These are phyloP conservation scores for Diaporthe amygdali DNA, from an alignment of 2,329 filamentous ascomycete genomes.

Conservation along the genomic window DNA sequence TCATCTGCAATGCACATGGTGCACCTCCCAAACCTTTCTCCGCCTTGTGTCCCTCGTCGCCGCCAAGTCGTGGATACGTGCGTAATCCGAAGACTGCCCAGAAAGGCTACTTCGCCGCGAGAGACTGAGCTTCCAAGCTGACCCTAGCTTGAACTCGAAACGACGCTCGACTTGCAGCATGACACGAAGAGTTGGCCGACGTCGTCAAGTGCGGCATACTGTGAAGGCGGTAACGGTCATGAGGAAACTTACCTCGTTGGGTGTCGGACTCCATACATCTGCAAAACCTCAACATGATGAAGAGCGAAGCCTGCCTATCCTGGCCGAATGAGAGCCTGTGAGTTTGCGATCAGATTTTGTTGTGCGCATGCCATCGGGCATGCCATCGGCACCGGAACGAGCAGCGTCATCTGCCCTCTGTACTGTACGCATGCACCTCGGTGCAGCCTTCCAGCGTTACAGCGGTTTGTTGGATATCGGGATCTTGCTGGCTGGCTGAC, in stretches of 20 bases:
- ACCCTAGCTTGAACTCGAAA: slow-evolving; percentile 19
- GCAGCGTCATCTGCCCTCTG: background rate
- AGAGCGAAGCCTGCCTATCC: background rate
- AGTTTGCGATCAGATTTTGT: background rate
- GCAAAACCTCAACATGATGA: background rate
- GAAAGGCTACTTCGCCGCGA: slow-evolving; percentile 7
- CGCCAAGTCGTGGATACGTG: slow-evolving; percentile 1
- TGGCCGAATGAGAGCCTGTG: background rate
- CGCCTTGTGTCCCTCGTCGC: background rate
- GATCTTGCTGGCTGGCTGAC: slow-evolving; percentile 3
- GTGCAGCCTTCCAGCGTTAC: background rate
- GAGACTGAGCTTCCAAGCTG: background rate
- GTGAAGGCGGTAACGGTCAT: background rate
- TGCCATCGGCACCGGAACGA: background rate
- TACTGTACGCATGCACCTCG: background rate
- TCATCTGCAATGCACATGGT: slow-evolving; percentile 8
- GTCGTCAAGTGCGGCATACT: slow-evolving; percentile 8
- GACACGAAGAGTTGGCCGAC: slow-evolving; percentile 10
- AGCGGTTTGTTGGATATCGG: background rate
- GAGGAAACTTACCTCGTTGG: background rate
- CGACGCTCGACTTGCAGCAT: slow-evolving; percentile 6
- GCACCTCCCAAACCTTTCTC: slow-evolving; percentile 9
- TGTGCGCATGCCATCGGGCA: background rate
- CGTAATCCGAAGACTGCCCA: slow-evolving; percentile 1
- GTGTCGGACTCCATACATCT: background rate